A percentile compares a stretch with the other conserved stretches of the same genome.
These are phyloP conservation scores for Colletotrichum spaethianum DNA, from an alignment of 2,329 filamentous ascomycete species.

Conservation along the genomic window DNA sequence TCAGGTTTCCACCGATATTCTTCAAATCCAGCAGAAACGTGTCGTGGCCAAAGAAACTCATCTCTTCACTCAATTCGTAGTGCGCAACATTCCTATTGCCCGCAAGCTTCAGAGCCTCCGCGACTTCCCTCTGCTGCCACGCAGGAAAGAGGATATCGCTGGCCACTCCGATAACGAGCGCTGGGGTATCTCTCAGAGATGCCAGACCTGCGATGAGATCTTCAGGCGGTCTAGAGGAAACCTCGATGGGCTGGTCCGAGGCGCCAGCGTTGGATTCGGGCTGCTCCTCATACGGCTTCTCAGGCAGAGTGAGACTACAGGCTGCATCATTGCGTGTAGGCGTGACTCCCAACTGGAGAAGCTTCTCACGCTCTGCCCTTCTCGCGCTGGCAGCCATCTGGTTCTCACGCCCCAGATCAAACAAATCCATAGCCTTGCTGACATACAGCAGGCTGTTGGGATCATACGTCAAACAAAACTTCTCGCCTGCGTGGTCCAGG, in stretches of 20 bases:
- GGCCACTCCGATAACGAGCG: constrained; percentile 92
- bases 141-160: constrained; percentile 98
- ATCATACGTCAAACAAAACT: constrained; percentile 97
- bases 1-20: constrained; percentile 88
- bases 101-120: constrained; percentile 81
- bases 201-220: constrained; percentile 85
- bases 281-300: constrained; percentile 89
- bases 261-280: constrained; percentile 61
- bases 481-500: constrained; percentile 96
- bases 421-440: constrained; percentile 98
- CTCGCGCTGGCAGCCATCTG: constrained; percentile 75
- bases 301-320: constrained; percentile 88
- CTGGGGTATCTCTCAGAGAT: constrained; percentile 80
- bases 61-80: constrained; percentile 92
- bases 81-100: constrained; percentile 90
- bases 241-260: constrained; percentile 46
- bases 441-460: constrained; percentile 96
- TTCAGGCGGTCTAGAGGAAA: constrained; percentile 73
- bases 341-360: constrained; percentile 65
- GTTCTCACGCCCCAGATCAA: constrained; percentile 85
- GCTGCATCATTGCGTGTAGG: constrained; percentile 57
- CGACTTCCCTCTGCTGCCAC: constrained; percentile 97
- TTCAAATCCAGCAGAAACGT: constrained; percentile 94
- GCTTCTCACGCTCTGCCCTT: constrained; percentile 71
- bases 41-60: constrained; percentile 96